Evolutionary conservation across 495 filamentous ascomycete genomes (phyloP), one percentile per base, ranked within the genome.

Genomic region (Gamarada debralockiae): DNA sequence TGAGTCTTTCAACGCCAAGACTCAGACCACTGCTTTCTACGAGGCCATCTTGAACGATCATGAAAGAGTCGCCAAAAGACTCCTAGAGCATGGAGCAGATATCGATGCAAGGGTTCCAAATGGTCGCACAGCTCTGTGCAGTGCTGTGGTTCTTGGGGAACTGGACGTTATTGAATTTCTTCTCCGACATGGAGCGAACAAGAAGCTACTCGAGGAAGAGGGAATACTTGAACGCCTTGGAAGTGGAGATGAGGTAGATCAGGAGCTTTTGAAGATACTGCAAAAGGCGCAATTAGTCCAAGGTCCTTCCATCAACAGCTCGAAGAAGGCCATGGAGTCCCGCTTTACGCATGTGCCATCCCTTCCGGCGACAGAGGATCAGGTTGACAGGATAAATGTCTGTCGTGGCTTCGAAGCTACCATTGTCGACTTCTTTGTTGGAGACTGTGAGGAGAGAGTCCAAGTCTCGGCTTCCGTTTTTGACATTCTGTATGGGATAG

Each of bases 51-150:
- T 23, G 22, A 46, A 46, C 42, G n/a, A n/a, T n/a, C 24, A 46
- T 46, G 8, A 1, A 23, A 15, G 7, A 46, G 21, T 46, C 3
- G 42, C 42, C 42, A 46, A 46, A 25, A 46, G 3, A 12, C 24
- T 45, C 25, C 22, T 46, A 13, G 20, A 24, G 22, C 20, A 25
- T 46, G 42, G 42, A 24, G 42, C 42, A 46, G 42, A 46, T 23
- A 17, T 29, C 24, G 42, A 29, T 46, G 42, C 21, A 7, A 20
- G 42, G 14, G 17, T 24, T 46, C 42, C 42, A 46, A 23, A 20
- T 46, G 42, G 42, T 7, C n/a, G 17, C 14, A 46, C 42, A 15
- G 20, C 42, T 12, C 25, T 46, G 42, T 46, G 38, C 23, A n/a
- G n/a, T n/a, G 42, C 42, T 24, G 21, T 46, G 5, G 20, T 1